Evolutionary conservation across 2,329 filamentous ascomycete species (phyloP).

Genomic region (Ceratocystis smalleyi): DNA sequence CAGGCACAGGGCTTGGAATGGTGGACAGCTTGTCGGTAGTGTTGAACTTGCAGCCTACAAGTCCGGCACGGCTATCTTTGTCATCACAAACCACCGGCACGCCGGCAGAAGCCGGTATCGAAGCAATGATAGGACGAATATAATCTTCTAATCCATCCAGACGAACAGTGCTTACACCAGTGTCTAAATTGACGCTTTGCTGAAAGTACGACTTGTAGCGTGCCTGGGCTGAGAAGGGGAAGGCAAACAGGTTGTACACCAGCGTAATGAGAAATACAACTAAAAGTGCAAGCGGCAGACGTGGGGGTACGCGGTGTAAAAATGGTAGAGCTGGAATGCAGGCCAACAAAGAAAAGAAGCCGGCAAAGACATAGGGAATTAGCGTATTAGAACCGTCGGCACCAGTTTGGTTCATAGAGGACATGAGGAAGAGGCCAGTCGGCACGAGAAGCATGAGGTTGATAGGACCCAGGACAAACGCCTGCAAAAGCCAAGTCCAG

Average conservation of each 20-base stretch:
- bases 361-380: constrained; percentile 54
- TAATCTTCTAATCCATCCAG: constrained; percentile 54
- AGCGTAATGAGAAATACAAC: constrained; percentile 58
- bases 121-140: constrained; percentile 47
- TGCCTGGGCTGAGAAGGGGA: constrained; percentile 69
- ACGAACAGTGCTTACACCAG: constrained; percentile 51
- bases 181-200: constrained; percentile 64
- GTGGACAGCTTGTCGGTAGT: constrained; percentile 27
- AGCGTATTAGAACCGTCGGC: constrained; percentile 65
- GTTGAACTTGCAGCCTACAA: constrained; percentile 54
- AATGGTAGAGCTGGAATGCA: constrained; percentile 68
- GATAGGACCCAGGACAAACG: constrained; percentile 65
- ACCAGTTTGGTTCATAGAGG: constrained; percentile 63
- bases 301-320: constrained; percentile 70
- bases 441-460: constrained; percentile 64
- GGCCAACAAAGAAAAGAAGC: constrained; percentile 52
- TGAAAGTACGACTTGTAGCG: constrained; percentile 79
- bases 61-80: constrained; percentile 31
- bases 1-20: constrained; percentile 21
- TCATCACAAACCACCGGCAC: constrained; percentile 40
- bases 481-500: constrained; percentile 80
- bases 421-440: constrained; percentile 55
- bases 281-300: constrained; percentile 63
- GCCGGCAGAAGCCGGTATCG: constrained; percentile 55
- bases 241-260: constrained; percentile 72